Evolutionary conservation across 2,329 filamentous ascomycete genomes (phyloP), one percentile per base, ranked within the genome.

Genomic region (Exophiala xenobiotica): DNA sequence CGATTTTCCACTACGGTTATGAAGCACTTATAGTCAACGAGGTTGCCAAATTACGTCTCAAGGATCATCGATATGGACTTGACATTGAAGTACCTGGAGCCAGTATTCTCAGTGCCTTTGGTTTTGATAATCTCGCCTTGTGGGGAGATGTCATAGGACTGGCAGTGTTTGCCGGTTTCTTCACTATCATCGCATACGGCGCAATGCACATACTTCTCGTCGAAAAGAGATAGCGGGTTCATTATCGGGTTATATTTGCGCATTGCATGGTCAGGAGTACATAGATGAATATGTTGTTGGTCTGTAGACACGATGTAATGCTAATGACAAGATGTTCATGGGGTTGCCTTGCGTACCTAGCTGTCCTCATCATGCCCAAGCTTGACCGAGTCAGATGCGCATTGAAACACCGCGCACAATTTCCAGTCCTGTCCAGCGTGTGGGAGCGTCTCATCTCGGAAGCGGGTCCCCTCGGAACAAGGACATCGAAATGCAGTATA

Each of bases 1-100:
- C 91, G 1, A 99, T 99, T 57, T 99, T 99, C 79, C 93, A 99
- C 68, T 99, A 95, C 66, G 92, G 87, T 4, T 97, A 97, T 63
- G 93, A 99, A 75, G 88, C 89, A 1, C 80, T 99, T 11, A 95
- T 97, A 57, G 93, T 99, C 62, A 99, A 97, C 66, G 93, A 99
- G 73, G 95, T 96, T 40, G 85, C 90, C 20, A 89, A 90, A 63
- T 77, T 99, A 37, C 92, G 88, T 0, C 80, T 99, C 20, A 82
- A 95, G 35, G 93, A 99, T 68, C 86, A 93, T 70, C 95, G 97
- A 71, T 96, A 96, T 59, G 93, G 93, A 4, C 81, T 99, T 4
- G 90, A 97, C 64, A 99, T 99, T 57, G 92, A 93, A 46, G 90
- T 99, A 0, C 93, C 93, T 0, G 93, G 93, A 26, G 90, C 92